These are phyloP conservation scores for Plasmodium billcollinsi DNA, from an alignment of 169 alveolate genomes.

Conservation along the genomic window DNA sequence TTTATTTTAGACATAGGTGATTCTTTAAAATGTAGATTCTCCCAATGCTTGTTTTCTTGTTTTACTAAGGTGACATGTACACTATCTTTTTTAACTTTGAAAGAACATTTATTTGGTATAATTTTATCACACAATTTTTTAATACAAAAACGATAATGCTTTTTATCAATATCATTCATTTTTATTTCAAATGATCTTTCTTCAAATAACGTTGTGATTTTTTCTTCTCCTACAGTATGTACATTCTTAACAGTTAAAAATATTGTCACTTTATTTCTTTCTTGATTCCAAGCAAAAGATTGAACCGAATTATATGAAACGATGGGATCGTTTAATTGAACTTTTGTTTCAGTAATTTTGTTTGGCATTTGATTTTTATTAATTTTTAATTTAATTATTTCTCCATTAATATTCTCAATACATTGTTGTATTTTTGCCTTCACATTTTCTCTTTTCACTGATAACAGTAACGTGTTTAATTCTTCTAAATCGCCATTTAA, in stretches of 20 bases:
- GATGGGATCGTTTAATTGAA: constrained; percentile 16
- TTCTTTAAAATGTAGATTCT: constrained; percentile 66
- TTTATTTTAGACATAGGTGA: constrained; percentile 69
- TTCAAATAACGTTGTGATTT: constrained; percentile 41
- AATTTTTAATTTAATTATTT: constrained; percentile 46
- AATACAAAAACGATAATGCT: constrained; percentile 75
- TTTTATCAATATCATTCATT: constrained; percentile 48
- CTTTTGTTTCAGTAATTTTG: constrained; percentile 33
- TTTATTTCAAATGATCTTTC: constrained; percentile 74
- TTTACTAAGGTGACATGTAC: constrained; percentile 56
- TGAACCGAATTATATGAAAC: constrained; percentile 59
- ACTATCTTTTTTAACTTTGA: constrained; percentile 54
- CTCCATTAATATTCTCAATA: constrained; percentile 51
- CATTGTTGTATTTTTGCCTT: constrained; percentile 41
- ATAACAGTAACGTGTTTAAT: constrained; percentile 22
- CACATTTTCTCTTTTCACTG: constrained; percentile 50
- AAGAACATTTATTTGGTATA: constrained; percentile 54
- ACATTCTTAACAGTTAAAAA: constrained; percentile 62
- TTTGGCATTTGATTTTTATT: constrained; percentile 49
- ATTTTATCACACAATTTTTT: constrained; percentile 74
- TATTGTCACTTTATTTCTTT: constrained; percentile 70
- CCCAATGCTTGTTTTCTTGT: constrained; percentile 68
- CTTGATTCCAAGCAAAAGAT: constrained; percentile 75
- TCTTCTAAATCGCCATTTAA: constrained; percentile 47
- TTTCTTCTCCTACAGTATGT: constrained; percentile 40